Conservation (phyloP, 768 basidiomycete species). For the Grammothele lineata region DNA sequence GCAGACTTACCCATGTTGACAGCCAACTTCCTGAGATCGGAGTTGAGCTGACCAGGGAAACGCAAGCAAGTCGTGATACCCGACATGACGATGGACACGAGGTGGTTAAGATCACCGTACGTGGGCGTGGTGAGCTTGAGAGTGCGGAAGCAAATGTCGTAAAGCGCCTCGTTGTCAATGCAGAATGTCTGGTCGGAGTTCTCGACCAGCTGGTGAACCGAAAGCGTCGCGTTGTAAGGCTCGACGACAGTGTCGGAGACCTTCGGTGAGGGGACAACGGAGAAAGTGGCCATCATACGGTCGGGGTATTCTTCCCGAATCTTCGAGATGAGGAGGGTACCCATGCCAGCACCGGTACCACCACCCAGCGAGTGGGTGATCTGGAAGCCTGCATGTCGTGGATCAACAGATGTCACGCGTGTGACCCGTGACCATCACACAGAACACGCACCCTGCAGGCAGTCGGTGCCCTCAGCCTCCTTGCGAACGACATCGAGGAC, state of each 20-base stretch:
- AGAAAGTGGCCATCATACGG: constrained; percentile 99
- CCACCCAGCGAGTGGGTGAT: constrained; percentile 98
- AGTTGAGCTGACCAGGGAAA: constrained; percentile 99
- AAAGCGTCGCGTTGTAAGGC: constrained; percentile 99
- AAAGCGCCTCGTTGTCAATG: constrained; percentile 98
- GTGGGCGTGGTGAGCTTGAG: constrained; percentile 94
- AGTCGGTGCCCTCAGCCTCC: constrained; percentile 97
- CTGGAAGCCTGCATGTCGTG: constrained; percentile 78
- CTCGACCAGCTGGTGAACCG: constrained; percentile 97
- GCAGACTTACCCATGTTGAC: constrained; percentile 94
- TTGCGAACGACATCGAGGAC: constrained; percentile 98
- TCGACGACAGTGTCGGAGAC: constrained; percentile 99
- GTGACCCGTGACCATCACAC: constrained; percentile 10
- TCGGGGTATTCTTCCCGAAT: constrained; percentile 99
- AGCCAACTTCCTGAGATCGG: constrained; percentile 94
- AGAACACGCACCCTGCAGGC: constrained; percentile 75
- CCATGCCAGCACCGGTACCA: constrained; percentile 99
- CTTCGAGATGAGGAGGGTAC: constrained; percentile 97
- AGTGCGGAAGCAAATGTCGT: constrained; percentile 98
- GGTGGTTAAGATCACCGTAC: constrained; percentile 96
- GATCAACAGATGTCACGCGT: constrained; percentile 10
- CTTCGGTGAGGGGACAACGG: constrained; percentile 95
- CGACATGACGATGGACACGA: constrained; percentile 97
- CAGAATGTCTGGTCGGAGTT: constrained; percentile 99
- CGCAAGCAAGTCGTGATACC: constrained; percentile 98